These are phyloP conservation scores for Cryptococcus neoformans DNA, from an alignment of 1,284 basidiomycete species.

Conservation along the genomic window DNA sequence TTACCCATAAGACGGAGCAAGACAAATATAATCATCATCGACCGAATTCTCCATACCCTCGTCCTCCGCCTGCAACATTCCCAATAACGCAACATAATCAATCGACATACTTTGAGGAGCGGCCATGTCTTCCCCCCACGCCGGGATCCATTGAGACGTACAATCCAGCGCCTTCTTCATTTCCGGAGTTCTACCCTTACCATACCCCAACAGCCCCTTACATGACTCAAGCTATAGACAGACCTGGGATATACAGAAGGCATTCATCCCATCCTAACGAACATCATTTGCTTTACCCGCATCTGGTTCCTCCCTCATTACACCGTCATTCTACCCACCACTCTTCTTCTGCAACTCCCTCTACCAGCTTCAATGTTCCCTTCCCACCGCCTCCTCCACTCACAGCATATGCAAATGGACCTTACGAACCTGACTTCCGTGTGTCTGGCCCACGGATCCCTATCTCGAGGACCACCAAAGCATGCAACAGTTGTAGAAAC, in stretches of 20 bases:
- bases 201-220: not conserved
- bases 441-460: constrained; percentile 32
- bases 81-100: constrained; percentile 4
- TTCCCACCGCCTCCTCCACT: not conserved
- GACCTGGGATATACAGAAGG: constrained; percentile 21
- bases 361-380: not conserved
- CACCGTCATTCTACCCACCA: not conserved
- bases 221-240: not conserved
- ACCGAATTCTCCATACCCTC: not conserved
- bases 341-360: not conserved
- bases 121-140: not conserved
- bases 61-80: constrained; percentile 5
- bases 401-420: constrained; percentile 13
- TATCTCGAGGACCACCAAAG: constrained; percentile 45
- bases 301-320: not conserved
- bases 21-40: not conserved
- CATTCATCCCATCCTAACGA: constrained; percentile 29
- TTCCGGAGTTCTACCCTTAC: not conserved
- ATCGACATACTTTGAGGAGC: constrained; percentile 12
- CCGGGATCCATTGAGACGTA: not conserved
- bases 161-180: not conserved
- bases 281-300: not conserved
- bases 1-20: not conserved
- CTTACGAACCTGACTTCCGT: constrained; percentile 11
- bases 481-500: constrained; percentile 44